These are phyloP conservation scores for Spinacia oleracea DNA, from an alignment of 179 eudicot species.

Conservation along the genomic window DNA sequence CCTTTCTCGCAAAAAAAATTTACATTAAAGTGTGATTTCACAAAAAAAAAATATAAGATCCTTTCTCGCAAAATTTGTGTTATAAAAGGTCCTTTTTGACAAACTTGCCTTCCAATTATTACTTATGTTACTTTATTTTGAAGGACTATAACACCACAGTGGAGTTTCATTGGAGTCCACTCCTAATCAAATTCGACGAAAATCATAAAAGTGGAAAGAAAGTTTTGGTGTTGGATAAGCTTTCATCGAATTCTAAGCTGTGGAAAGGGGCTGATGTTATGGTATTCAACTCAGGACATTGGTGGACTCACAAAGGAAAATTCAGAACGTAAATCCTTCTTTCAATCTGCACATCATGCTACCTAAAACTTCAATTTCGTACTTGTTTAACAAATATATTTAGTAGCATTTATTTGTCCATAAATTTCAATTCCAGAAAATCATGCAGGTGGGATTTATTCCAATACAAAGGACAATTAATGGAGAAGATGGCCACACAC, in stretches of 20 bases:
- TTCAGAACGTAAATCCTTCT: conserved; percentile 18
- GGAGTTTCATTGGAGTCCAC: conserved; percentile 46
- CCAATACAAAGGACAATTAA: conserved; percentile 29
- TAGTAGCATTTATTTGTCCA: too few relatives aligned
- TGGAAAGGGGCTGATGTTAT: conserved; percentile 36
- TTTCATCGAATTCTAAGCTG: conserved; percentile 11
- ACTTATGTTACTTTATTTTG: neutral
- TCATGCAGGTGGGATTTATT: conserved; percentile 41
- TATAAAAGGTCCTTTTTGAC: too few relatives aligned
- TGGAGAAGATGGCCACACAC: conserved; percentile 31
- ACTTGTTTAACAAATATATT: too few relatives aligned
- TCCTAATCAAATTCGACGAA: conserved; percentile 24
- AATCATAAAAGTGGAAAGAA: conserved; percentile 28
- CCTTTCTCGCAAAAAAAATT: too few relatives aligned
- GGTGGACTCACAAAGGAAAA: conserved; percentile 33
- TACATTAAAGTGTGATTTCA: too few relatives aligned
- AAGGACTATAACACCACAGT: conserved; percentile 36
- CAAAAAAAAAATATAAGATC: too few relatives aligned
- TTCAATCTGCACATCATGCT: too few relatives aligned
- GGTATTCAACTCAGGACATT: conserved; percentile 31
- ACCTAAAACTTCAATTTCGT: too few relatives aligned
- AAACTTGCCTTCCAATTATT: too few relatives aligned
- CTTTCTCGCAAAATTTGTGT: too few relatives aligned
- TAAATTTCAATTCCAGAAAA: neutral
- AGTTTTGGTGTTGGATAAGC: conserved; percentile 30